Base-by-base conservation (phyloP, 1,139 yeast species). In the Candida tropicalis region DNA sequence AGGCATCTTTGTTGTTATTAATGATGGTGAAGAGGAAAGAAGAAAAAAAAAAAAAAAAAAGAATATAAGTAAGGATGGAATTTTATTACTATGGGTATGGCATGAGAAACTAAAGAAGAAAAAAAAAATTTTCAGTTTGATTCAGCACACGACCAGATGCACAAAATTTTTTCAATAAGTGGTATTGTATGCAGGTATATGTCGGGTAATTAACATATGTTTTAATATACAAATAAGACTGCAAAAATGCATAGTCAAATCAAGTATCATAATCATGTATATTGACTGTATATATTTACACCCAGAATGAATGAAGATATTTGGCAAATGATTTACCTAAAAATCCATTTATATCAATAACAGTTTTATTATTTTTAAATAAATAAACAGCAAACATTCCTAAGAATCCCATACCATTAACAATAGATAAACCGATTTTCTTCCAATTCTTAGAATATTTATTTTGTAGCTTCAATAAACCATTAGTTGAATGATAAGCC, bases 1-100 rank as follows among this genome's bases (percentile, higher is more conserved):
- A 67, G 82, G 80, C 97, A 89, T 89, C 71, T 65, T 77, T 39
- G 29, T 12, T 25, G 13, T 23, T 28, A 15, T 28, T 10, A 11
- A 10, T 31, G 24, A 17, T n/a, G 35, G 18, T 27, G 31, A 18
- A 11, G 34, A 29, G 16, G 22, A 7, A 29, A 18, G n/a, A 10
- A 29, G n/a, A 16, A n/a, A 29, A 11, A 29, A 15, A 31, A 31
- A 10, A 17, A n/a, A 31, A 18, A 31, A 31, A 23, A 17, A 18
- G 5, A 18, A 9, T 24, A 18, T 18, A 24, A 11, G 9, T 5
- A 17, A 6, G n/a, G 15, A 10, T 9, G 23, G 23, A 20, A 20
- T 20, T 20, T 20, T 20, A 9, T 20, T 6, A 20, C 6, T 20
- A 20, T 20, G 23, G 23, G 3, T 20, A 20, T 20, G 8, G n/a